Conservation (phyloP, 768 basidiomycete species). For the Boletus speciosus region DNA sequence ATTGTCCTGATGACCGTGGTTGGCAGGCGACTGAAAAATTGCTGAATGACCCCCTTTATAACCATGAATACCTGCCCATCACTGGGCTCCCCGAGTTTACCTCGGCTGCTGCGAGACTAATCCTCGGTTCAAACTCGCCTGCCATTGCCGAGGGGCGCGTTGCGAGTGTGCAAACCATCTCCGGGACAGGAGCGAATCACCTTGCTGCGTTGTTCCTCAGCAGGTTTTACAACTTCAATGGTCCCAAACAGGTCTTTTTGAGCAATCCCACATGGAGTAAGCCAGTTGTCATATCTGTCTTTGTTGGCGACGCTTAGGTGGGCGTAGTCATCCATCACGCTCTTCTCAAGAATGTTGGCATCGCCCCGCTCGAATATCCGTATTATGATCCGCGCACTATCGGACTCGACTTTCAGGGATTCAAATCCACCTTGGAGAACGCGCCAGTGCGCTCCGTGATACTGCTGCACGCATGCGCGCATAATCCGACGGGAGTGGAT, state of each 20-base stretch:
- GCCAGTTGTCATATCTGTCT: slow-evolving; percentile 23
- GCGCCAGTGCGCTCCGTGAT: slow-evolving; percentile 81
- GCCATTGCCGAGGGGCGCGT: slow-evolving; percentile 71
- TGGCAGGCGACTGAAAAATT: slow-evolving; percentile 69
- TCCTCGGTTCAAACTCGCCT: slow-evolving; percentile 69
- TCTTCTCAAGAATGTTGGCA: slow-evolving; percentile 87
- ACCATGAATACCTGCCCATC: slow-evolving; percentile 93
- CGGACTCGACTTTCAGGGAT: slow-evolving; percentile 74
- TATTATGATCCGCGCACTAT: slow-evolving; percentile 93
- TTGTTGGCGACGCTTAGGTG: neutral
- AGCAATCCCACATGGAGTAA: slow-evolving; percentile 95
- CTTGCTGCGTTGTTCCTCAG: slow-evolving; percentile 85
- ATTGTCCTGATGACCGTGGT: neutral
- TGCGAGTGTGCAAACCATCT: slow-evolving; percentile 87
- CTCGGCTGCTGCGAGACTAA: slow-evolving; percentile 73
- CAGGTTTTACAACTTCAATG: slow-evolving; percentile 68
- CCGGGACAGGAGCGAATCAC: slow-evolving; percentile 95
- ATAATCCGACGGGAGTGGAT: slow-evolving; percentile 97
- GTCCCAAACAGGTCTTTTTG: slow-evolving; percentile 69
- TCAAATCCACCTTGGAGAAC: slow-evolving; percentile 53
- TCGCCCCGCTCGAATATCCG: slow-evolving; percentile 83
- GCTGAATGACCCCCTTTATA: slow-evolving; percentile 64
- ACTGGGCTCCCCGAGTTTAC: slow-evolving; percentile 84
- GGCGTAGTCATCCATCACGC: slow-evolving; percentile 78
- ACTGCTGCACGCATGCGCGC: slow-evolving; percentile 90